phyloP scores from a whole-genome alignment of 768 basidiomycete species.

The Pleurotus eryngii region DNA sequence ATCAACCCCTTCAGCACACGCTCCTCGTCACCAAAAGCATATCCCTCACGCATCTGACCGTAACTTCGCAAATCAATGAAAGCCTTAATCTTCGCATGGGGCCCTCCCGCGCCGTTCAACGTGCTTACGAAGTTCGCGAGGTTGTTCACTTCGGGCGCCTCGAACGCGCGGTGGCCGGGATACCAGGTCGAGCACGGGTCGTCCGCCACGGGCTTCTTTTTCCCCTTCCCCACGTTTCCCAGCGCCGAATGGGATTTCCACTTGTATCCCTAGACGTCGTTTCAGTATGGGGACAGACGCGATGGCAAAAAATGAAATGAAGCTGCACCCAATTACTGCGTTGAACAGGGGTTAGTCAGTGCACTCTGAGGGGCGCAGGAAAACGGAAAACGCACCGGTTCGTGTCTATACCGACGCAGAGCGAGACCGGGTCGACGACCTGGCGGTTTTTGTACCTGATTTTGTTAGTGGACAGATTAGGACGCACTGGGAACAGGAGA shows the following conservation, averaged over 20 bases:
- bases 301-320: neutral
- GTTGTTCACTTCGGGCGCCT: conserved; percentile 73
- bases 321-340: conserved; percentile 56
- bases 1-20: neutral
- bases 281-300: neutral
- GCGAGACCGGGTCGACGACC: conserved; percentile 39
- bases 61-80: conserved; percentile 81
- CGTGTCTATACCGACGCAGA: conserved; percentile 74
- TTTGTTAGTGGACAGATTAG: neutral
- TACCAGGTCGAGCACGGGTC: conserved; percentile 76
- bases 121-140: conserved; percentile 65
- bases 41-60: conserved; percentile 71
- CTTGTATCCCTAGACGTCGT: conserved; percentile 57
- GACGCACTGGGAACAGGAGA: neutral
- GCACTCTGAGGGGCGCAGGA: too few relatives aligned
- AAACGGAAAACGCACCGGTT: conserved; percentile 46
- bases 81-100: conserved; percentile 39
- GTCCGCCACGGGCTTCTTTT: conserved; percentile 18
- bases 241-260: conserved; percentile 40
- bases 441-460: conserved; percentile 71
- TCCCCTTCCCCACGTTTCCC: conserved; percentile 5
- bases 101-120: conserved; percentile 24
- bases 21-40: neutral
- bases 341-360: conserved; percentile 1
- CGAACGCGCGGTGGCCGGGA: conserved; percentile 70